These are phyloP conservation scores for Daldinia caldariorum DNA, from an alignment of 495 filamentous ascomycete species.

Conservation along the genomic window DNA sequence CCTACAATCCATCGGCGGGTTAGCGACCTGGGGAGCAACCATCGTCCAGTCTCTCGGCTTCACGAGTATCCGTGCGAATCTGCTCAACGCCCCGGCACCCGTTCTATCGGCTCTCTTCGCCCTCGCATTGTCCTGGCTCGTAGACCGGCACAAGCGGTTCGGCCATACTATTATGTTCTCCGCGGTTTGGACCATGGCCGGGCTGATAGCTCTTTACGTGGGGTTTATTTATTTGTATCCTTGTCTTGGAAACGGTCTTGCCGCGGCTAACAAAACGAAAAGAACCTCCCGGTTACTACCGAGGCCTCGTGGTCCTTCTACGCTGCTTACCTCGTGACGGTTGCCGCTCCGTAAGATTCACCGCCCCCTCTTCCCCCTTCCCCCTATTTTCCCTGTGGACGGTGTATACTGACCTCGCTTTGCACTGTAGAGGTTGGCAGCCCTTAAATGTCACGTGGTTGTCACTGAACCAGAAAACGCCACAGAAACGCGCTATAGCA, in stretches of 20 bases:
- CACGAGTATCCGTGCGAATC: slow-evolving; percentile 30
- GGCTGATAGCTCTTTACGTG: slow-evolving; percentile 36
- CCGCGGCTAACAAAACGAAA: slow-evolving; percentile 8
- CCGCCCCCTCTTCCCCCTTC: background rate
- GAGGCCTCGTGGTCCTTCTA: slow-evolving; percentile 37
- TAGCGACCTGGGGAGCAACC: slow-evolving; percentile 29
- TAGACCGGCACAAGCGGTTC: slow-evolving; percentile 34
- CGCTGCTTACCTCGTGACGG: slow-evolving; percentile 33
- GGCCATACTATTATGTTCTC: slow-evolving; percentile 29
- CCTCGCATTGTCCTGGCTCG: slow-evolving; percentile 18
- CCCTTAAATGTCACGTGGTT: slow-evolving; percentile 36
- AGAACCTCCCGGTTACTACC: slow-evolving; percentile 30
- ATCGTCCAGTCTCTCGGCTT: slow-evolving; percentile 32
- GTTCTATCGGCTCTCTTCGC: slow-evolving; percentile 22
- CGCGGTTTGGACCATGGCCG: slow-evolving; percentile 30
- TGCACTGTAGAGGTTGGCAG: slow-evolving; percentile 26
- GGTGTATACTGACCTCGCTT: background rate
- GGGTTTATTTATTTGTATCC: background rate
- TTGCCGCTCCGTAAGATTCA: slow-evolving; percentile 28
- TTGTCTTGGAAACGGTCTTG: no score
- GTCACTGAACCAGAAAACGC: slow-evolving; percentile 31
- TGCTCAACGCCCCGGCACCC: slow-evolving; percentile 29
- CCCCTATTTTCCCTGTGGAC: background rate
- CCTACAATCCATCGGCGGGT: slow-evolving; percentile 26
- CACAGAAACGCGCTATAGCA: slow-evolving; percentile 31